Conservation (phyloP, 1,284 basidiomycete genomes). For the Exobasidium cylindrosporum region DNA sequence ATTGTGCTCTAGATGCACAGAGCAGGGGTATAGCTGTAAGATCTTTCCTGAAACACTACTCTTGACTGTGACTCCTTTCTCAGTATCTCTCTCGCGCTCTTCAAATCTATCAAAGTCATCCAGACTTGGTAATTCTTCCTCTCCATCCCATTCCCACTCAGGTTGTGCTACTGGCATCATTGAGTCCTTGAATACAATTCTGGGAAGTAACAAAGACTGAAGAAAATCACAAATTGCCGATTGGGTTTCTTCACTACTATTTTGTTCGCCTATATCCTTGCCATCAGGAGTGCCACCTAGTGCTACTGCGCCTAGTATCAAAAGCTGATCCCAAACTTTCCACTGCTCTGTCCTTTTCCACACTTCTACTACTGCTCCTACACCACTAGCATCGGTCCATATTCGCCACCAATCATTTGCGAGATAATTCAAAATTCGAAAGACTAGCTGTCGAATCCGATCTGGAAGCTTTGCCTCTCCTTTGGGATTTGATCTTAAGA, state of each 20-base stretch:
- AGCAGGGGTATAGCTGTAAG: slow-evolving; percentile 6
- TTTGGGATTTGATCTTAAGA: slow-evolving; percentile 25
- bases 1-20: neutral
- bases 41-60: neutral
- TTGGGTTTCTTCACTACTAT: slow-evolving; percentile 28
- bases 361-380: neutral
- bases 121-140: slow-evolving; percentile 39
- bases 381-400: slow-evolving; percentile 21
- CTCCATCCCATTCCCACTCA: slow-evolving; percentile 52
- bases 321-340: slow-evolving; percentile 46
- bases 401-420: slow-evolving; percentile 42
- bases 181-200: slow-evolving; percentile 9
- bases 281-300: slow-evolving; percentile 10
- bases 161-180: neutral
- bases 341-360: slow-evolving; percentile 17
- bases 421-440: slow-evolving; percentile 28
- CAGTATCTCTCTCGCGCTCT: neutral
- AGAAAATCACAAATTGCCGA: slow-evolving; percentile 28
- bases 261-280: neutral
- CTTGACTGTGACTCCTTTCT: neutral
- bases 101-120: slow-evolving; percentile 21
- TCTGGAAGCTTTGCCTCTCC: slow-evolving; percentile 33
- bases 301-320: slow-evolving; percentile 38
- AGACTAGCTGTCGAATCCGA: slow-evolving; percentile 22
- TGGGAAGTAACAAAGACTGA: slow-evolving; percentile 26